A percentile compares a stretch with the other conserved stretches of the same genome.
Evolutionary conservation across 2,329 filamentous ascomycete genomes (phyloP).

Genomic region (Colletotrichum echinochloae): DNA sequence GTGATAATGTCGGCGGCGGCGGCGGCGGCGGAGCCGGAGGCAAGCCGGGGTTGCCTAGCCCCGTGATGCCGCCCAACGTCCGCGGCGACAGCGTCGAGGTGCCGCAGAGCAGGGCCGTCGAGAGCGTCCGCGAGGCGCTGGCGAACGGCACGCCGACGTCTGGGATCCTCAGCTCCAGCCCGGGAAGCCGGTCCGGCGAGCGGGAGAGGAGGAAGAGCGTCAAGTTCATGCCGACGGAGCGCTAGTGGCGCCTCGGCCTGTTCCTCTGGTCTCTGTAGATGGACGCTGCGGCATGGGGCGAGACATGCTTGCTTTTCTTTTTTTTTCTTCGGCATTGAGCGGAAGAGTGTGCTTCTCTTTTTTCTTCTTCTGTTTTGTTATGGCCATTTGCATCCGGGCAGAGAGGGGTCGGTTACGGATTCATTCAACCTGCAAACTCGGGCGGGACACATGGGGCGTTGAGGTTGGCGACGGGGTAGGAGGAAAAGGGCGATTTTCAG

Average conservation of each 20-base stretch:
- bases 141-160: conserved; percentile 45
- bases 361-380: too few species aligned
- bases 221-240: conserved; percentile 66
- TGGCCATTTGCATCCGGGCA: background rate
- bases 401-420: background rate
- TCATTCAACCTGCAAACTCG: background rate
- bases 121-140: conserved; percentile 67
- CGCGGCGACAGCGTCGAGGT: conserved; percentile 66
- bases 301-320: background rate
- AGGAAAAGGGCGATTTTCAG: background rate
- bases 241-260: conserved; percentile 33
- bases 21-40: conserved; percentile 45
- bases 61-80: conserved; percentile 45
- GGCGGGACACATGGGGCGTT: background rate
- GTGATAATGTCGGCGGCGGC: background rate
- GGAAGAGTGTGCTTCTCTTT: too few species aligned
- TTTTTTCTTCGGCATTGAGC: background rate
- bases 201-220: conserved; percentile 73
- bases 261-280: conserved; percentile 14
- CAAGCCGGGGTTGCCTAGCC: conserved; percentile 38
- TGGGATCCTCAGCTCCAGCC: conserved; percentile 63
- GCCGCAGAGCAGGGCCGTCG: conserved; percentile 70
- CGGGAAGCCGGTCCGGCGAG: conserved; percentile 55
- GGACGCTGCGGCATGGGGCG: background rate
- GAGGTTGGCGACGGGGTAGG: background rate